Percentiles rank a stretch among this genome's conserved stretches.
Evolutionary conservation across 2,329 filamentous ascomycete genomes (phyloP).

Genomic region (Neonectria hederae): DNA sequence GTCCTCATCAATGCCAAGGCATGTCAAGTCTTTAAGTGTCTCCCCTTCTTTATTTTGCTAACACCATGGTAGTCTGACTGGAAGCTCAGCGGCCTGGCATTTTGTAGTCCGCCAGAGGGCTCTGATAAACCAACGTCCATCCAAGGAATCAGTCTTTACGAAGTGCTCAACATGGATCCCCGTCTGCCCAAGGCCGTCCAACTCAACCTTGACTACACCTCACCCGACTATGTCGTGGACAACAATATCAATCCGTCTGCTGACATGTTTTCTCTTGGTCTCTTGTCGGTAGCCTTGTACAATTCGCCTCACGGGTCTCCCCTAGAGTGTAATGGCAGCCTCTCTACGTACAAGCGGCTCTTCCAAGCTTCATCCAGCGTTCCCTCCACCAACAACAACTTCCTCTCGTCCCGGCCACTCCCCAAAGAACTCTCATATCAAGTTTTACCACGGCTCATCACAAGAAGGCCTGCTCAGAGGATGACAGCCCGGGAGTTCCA

Average conservation of each 20-base stretch:
- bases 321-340: constrained; percentile 80
- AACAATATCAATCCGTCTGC: constrained; percentile 84
- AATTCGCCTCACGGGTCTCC: constrained; percentile 94
- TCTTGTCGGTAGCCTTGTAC: constrained; percentile 89
- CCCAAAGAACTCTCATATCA: constrained; percentile 80
- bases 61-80: constrained; percentile 78
- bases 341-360: constrained; percentile 85
- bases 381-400: constrained; percentile 84
- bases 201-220: constrained; percentile 90
- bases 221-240: constrained; percentile 93
- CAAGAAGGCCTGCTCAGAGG: constrained; percentile 84
- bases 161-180: constrained; percentile 86
- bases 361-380: constrained; percentile 82
- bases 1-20: constrained; percentile 94
- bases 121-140: constrained; percentile 80
- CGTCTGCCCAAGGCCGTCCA: constrained; percentile 85
- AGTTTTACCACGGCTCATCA: constrained; percentile 87
- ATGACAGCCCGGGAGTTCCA: constrained; percentile 93
- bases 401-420: constrained; percentile 79
- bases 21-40: constrained; percentile 42
- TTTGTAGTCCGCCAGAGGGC: constrained; percentile 82
- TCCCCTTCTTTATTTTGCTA: constrained; percentile 32
- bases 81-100: constrained; percentile 96
- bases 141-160: constrained; percentile 81
- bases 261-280: constrained; percentile 93